Evolutionary conservation across 257 asterid genomes (phyloP).

Genomic region (Primulina huaijiensis): DNA sequence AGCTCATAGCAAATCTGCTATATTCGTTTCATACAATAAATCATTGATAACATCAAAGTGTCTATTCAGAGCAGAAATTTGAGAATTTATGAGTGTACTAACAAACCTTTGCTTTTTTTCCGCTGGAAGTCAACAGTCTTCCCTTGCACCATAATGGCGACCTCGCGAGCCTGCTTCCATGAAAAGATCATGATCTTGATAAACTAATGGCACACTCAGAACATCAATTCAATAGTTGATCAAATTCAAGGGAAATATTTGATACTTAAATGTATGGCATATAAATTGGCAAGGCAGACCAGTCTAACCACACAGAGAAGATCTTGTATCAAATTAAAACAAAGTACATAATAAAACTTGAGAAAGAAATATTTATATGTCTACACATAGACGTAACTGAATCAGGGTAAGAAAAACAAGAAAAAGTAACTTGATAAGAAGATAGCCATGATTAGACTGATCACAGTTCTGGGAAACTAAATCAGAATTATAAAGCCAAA

Average conservation of each 20-base stretch:
- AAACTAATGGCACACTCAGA: conserved; percentile 8
- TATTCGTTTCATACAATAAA: conserved; percentile 9
- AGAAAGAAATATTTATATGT: background rate
- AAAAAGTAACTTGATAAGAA: conserved; percentile 1
- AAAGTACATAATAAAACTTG: background rate
- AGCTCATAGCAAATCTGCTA: conserved; percentile 7
- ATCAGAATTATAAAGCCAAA: background rate
- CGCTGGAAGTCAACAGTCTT: conserved; percentile 95
- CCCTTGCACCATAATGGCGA: conserved; percentile 78
- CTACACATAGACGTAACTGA: background rate
- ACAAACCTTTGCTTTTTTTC: conserved; percentile 84
- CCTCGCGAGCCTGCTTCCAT: conserved; percentile 81
- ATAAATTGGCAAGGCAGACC: conserved; percentile 9
- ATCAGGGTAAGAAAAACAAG: too few species aligned
- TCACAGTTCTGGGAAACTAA: conserved; percentile 7
- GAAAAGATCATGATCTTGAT: conserved; percentile 14
- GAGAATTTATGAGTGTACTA: background rate
- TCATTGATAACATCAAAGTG: conserved; percentile 3
- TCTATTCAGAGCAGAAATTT: conserved; percentile 8
- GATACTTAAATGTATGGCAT: conserved; percentile 6
- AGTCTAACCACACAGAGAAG: background rate
- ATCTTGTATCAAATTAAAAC: conserved; percentile 13
- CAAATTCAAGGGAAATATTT: conserved; percentile 4
- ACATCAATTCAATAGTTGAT: conserved; percentile 12
- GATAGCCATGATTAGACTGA: background rate